Evolutionary conservation across 306 rosid genomes (phyloP).

Genomic region (Malus sylvestris): DNA sequence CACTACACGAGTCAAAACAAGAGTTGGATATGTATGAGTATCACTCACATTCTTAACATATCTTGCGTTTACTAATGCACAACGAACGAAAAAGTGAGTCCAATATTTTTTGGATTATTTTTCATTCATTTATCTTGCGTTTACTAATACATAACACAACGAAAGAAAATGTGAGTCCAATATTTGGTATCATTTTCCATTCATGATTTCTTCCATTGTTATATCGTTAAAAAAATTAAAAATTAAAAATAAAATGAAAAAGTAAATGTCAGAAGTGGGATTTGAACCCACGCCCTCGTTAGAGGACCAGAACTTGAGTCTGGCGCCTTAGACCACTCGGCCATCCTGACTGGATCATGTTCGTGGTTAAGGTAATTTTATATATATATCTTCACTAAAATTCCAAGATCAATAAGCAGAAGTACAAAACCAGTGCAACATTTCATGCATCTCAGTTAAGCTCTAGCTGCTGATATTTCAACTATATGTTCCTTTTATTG

Average conservation of each 20-base stretch:
- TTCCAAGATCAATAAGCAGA: no score
- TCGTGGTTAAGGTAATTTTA: no score
- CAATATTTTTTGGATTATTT: not conserved
- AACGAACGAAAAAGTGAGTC: not conserved
- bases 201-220: not conserved
- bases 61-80: no score
- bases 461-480: no score
- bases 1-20: no score
- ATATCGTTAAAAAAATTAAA: not conserved
- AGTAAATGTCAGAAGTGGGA: slow-evolving; percentile 22
- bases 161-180: not conserved
- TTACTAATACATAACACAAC: no score
- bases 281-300: slow-evolving; percentile 34
- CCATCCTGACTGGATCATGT: slow-evolving; percentile 11
- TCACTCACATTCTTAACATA: no score
- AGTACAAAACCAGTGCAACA: no score
- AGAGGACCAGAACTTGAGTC: slow-evolving; percentile 36
- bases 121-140: not conserved
- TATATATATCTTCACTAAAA: fast-evolving
- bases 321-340: slow-evolving; percentile 35
- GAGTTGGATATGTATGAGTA: no score
- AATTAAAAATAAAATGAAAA: no score
- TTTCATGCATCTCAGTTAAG: no score
- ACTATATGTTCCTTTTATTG: no score
- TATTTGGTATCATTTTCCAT: not conserved